Evolutionary conservation across 2,329 filamentous ascomycete genomes (phyloP), one percentile per base, ranked within the genome.

Genomic region (Xylaria sp.): DNA sequence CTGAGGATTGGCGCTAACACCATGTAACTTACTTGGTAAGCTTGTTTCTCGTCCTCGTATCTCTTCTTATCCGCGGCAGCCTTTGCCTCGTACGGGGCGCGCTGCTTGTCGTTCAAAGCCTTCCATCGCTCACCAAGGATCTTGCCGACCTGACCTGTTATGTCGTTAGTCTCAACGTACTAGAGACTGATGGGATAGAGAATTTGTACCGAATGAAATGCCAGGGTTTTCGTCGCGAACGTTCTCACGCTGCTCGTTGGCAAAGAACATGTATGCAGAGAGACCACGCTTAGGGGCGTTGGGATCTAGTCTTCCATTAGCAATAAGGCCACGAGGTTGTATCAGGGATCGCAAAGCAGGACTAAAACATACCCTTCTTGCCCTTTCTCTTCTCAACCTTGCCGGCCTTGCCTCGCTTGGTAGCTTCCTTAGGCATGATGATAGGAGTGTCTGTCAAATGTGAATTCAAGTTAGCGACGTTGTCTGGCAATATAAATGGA

Each of bases 261-360:
- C 95, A 79, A 98, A 99, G 90, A 98, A 98, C 95, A 99, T 99
- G 88, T 99, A 99, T 68, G 95, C 95, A 55, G 95, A 98, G 52
- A 99, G 92, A 84, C 94, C 95, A 81, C 95, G 93, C 93, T 98
- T 99, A 79, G 95, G 95, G 64, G 93, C 94, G 82, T 97, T 97
- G 80, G 93, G 93, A 81, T 97, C 93, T 96, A 73, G 8, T 15
- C 19, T 10, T 60, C 38, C 23, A 38, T 67, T 58, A 67, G 65
- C 35, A 44, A 21, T 2, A 23, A n/a, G 37, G 37, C 17, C 17
- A 31, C 10, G 11, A 5, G 4, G 17, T 48, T 13, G 33, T 41
- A 53, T 59, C 51, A 43, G 38, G 10, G 38, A 15, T 3, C 25
- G 13, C 7, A 9, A 56, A 11, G 31, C 21, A 29, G 8, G 33